Conservation (phyloP, 768 basidiomycete genomes). For the Cubamyces lactineus region DNA sequence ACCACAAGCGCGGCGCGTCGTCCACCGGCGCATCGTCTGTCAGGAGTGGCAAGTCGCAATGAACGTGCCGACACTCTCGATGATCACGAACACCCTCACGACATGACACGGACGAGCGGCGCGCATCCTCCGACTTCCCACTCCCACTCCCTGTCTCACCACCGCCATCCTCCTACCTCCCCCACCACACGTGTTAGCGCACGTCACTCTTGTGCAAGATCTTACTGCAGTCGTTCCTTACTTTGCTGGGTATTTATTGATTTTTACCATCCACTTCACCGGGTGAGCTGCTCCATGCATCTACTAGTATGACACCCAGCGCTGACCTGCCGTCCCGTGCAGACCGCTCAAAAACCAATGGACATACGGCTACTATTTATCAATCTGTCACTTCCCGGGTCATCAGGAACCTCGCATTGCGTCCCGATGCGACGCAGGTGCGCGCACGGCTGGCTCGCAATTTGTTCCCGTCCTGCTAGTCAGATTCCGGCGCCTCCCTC, state of each 20-base stretch:
- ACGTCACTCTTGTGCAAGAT: constrained; percentile 9
- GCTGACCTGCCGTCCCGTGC: background rate
- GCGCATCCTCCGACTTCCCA: background rate
- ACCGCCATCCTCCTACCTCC: background rate
- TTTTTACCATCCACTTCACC: constrained; percentile 3
- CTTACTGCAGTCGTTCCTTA: constrained; percentile 24
- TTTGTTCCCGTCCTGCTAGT: constrained; percentile 21
- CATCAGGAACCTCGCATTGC: constrained; percentile 16
- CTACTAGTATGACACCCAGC: background rate
- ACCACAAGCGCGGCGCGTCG: constrained; percentile 22
- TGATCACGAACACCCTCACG: constrained; percentile 20
- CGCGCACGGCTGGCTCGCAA: constrained; percentile 27
- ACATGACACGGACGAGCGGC: constrained; percentile 17
- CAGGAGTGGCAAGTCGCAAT: constrained; percentile 20
- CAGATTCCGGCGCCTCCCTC: constrained; percentile 19
- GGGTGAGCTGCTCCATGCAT: constrained; percentile 1
- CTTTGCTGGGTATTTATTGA: constrained; percentile 25
- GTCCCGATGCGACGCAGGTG: constrained; percentile 25
- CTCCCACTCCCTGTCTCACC: background rate
- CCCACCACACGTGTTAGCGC: constrained; percentile 1
- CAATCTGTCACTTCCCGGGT: constrained; percentile 21
- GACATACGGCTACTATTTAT: constrained; percentile 22
- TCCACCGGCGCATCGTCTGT: constrained; percentile 14
- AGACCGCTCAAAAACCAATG: constrained; percentile 18
- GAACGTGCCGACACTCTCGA: background rate